Base-by-base conservation (phyloP, 495 filamentous ascomycete species). In the Aspergillus kassunensis region DNA sequence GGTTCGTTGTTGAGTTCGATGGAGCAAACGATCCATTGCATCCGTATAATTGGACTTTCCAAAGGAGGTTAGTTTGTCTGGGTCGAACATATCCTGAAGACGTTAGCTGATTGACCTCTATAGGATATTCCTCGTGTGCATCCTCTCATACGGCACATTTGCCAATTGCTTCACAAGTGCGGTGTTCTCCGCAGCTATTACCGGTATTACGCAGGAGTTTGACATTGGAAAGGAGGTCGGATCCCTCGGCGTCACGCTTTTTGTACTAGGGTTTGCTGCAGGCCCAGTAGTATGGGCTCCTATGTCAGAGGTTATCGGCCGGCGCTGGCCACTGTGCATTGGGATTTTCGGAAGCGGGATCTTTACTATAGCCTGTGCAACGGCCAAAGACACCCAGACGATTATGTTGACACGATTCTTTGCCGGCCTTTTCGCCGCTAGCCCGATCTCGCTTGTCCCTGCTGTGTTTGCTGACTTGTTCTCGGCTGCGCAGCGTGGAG, bases 241-340 rank as follows among this genome's bases (percentile, higher is more conserved):
- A 40, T 74, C 71, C 1, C 65, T 84, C 11, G 80, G 77, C 13
- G 78, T 78, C 4, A 72, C 68, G 4, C 57, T 86, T 0, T 81
- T 78, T 49, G 72, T 87, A 0, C 54, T 85, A 1, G 81, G 75
- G 0, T 79, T 76, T 44, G 68, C 71, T 6, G 54, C 74, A 6
- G 83, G 80, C 2, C 83, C 83, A 7, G 52, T 79, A 0, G 50
- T 83, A n/a, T 85, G 74, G 72, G 80, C 75, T 1, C 91, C 91
- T 0, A 67, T 87, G 12, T 91, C 87, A 10, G 91, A 97, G 63
- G 69, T 97, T 19, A 80, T 80, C 54, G 91, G 91, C 19, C 61
- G 79, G n/a, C 78, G 75, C 40, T 59, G 57, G 56, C 83, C 82
- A 2, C 59, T 86, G 6, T 72, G 76, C 23, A 54, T 77, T 18